Percentiles rank a stretch among this genome's conserved stretches.
Evolutionary conservation across 2,329 filamentous ascomycete genomes (phyloP).

Genomic region (Biscogniauxia mediterranea): DNA sequence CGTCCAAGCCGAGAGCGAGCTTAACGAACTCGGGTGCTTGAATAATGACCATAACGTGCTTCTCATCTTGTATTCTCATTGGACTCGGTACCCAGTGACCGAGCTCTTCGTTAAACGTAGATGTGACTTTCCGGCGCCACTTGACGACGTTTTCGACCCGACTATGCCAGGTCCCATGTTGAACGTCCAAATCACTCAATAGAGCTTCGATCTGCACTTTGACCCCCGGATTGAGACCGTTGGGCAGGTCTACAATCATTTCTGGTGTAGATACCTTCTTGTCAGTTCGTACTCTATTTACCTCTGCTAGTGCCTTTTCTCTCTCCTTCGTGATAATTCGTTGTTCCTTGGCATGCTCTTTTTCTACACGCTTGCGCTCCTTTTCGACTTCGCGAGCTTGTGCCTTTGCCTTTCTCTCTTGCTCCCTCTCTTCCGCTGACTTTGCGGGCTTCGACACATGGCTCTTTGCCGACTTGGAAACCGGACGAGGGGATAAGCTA

Average conservation of each 20-base stretch:
- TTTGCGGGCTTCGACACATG: conserved; percentile 6
- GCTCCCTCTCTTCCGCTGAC: conserved; percentile 37
- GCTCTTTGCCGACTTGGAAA: conserved; percentile 17
- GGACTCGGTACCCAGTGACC: conserved; percentile 65
- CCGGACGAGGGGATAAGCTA: conserved; percentile 18
- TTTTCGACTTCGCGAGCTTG: conserved; percentile 53
- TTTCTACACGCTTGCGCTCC: conserved; percentile 55
- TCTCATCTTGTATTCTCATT: conserved; percentile 51
- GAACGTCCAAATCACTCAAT: conserved; percentile 50
- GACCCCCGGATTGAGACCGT: conserved; percentile 48
- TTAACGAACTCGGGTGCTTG: conserved; percentile 65
- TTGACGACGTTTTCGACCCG: conserved; percentile 54
- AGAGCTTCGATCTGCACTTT: conserved; percentile 47
- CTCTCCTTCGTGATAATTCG: conserved; percentile 62
- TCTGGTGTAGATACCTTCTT: conserved; percentile 72
- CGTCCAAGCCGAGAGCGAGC: conserved; percentile 48
- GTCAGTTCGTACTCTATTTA: conserved; percentile 70
- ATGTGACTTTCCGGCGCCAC: conserved; percentile 68
- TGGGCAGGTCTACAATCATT: conserved; percentile 73
- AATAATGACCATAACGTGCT: conserved; percentile 61
- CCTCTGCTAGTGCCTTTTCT: conserved; percentile 65
- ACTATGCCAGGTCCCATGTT: conserved; percentile 45
- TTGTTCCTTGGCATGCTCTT: conserved; percentile 58
- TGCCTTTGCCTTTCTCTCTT: conserved; percentile 44
- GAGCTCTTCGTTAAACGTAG: conserved; percentile 58